phyloP scores from a whole-genome alignment of 148 eudicot species.

The Fagopyrum tataricum region DNA sequence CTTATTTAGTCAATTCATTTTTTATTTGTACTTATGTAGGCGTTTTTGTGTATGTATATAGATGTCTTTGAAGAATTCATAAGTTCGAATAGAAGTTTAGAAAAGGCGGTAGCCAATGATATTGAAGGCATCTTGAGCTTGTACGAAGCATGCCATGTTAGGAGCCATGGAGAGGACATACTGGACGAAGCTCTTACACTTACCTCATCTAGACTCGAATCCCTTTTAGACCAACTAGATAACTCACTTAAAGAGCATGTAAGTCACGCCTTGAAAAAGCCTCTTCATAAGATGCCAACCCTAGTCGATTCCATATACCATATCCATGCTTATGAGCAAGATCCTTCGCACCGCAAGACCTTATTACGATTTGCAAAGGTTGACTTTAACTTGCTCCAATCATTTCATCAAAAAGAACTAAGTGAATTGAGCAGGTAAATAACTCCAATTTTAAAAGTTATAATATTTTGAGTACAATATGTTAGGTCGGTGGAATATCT shows the following conservation, averaged over 20 bases:
- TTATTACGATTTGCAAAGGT: not conserved
- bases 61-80: conserved; percentile 24
- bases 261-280: not conserved
- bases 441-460: too few relatives aligned
- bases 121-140: conserved; percentile 25
- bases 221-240: not conserved
- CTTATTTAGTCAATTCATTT: too few relatives aligned
- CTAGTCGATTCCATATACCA: not conserved
- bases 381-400: not conserved
- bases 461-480: too few relatives aligned
- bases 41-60: not conserved
- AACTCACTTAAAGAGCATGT: not conserved
- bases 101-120: conserved; percentile 13
- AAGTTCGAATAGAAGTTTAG: conserved; percentile 9
- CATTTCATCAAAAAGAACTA: not conserved
- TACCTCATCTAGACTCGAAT: not conserved
- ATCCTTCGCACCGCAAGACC: not conserved
- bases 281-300: not conserved
- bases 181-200: not conserved
- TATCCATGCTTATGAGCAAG: not conserved
- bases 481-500: too few relatives aligned
- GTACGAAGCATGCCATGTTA: conserved; percentile 31
- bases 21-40: too few relatives aligned
- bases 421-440: not conserved
- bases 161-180: not conserved